Base-by-base conservation (phyloP, 2,329 filamentous ascomycete genomes). In the Cladosporium oxysporum region DNA sequence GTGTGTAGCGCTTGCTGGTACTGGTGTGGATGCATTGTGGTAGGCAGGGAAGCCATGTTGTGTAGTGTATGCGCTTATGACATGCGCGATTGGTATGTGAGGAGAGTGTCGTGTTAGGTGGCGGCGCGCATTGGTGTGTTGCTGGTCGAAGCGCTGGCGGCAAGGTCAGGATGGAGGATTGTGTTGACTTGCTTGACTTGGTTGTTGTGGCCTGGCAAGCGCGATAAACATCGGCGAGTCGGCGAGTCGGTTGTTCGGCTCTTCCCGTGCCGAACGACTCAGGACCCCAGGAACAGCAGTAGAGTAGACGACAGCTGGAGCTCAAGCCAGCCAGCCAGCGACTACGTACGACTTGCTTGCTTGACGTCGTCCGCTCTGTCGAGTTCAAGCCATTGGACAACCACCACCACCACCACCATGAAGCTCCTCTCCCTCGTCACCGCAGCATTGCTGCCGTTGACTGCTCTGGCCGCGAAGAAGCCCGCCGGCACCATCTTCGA, bases 391-490 rank as follows among this genome's bases (percentile, higher is more conserved):
- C 61, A 63, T 63, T 63, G 61, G 29, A 50, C 58, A 61, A 5
- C 50, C 31, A 47, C 52, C 31, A 59, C 35, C 57, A 31, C 29
- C 10, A 7, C 29, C 63, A 88, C 79, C 71, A 94, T 94, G 91
- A 89, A 87, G 80, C 82, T 90, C 74, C 80, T 91, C 66, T 83
- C 85, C 71, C 78, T 87, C 68, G 79, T 93, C 72, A 80, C 90
- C 70, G 85, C 88, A 50, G 71, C 72, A 11, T 81, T 87, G 66
- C 81, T 90, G 75, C 83, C 88, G 47, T 81, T 87, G 64, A 83
- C 85, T 66, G 83, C 84, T 65, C 77, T 89, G 49, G 87, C 86
- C 58, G 86, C 90, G 62, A 90, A 90, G 76, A 88, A 90, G 77
- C 81, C 88, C 58, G 53, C 73, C 0, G 41, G 68, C 44, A 87